A percentile compares a stretch with the other conserved stretches of the same genome.
Conservation (phyloP, 495 filamentous ascomycete species). For the Aspergillus ellipticus region DNA sequence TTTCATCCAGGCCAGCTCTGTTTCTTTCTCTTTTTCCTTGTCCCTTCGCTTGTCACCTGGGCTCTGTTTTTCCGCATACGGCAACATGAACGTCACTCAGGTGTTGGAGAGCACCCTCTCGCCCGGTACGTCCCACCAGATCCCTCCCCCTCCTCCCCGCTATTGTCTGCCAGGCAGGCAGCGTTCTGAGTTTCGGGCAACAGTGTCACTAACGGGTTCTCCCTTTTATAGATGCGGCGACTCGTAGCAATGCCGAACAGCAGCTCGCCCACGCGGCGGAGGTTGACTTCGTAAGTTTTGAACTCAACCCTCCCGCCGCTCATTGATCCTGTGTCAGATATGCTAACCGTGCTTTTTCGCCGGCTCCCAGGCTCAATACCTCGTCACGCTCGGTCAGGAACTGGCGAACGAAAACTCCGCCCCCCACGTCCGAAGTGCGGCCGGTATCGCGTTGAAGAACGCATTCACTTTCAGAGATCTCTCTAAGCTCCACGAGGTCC, state of each 20-base stretch:
- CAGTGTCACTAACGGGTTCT: slow-evolving; percentile 19
- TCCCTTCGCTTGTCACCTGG: slow-evolving; percentile 25
- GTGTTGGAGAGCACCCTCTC: slow-evolving; percentile 91
- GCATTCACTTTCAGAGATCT: slow-evolving; percentile 90
- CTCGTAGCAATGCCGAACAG: slow-evolving; percentile 86
- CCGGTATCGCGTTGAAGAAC: slow-evolving; percentile 96
- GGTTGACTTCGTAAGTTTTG: slow-evolving; percentile 82
- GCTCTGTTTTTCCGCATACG: slow-evolving; percentile 23
- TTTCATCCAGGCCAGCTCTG: slow-evolving; percentile 11
- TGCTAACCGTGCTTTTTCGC: slow-evolving; percentile 18
- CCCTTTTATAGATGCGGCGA: slow-evolving; percentile 68
- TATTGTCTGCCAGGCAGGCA: slow-evolving; percentile 4
- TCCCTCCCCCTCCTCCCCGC: background rate
- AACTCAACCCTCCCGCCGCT: slow-evolving; percentile 2
- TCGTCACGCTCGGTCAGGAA: slow-evolving; percentile 83
- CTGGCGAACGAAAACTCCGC: slow-evolving; percentile 86
- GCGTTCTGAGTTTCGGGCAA: background rate
- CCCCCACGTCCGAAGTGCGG: slow-evolving; percentile 81
- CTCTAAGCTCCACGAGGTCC: slow-evolving; percentile 77
- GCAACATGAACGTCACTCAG: slow-evolving; percentile 72
- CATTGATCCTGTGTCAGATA: background rate
- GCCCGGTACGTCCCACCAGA: slow-evolving; percentile 59
- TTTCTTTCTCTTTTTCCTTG: slow-evolving; percentile 19
- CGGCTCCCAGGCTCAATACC: slow-evolving; percentile 71
- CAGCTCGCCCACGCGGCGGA: slow-evolving; percentile 90